A percentile compares a stretch with the other conserved stretches of the same genome.
phyloP scores from a whole-genome alignment of 495 filamentous ascomycete genomes.

The Aspergillus kassunensis region DNA sequence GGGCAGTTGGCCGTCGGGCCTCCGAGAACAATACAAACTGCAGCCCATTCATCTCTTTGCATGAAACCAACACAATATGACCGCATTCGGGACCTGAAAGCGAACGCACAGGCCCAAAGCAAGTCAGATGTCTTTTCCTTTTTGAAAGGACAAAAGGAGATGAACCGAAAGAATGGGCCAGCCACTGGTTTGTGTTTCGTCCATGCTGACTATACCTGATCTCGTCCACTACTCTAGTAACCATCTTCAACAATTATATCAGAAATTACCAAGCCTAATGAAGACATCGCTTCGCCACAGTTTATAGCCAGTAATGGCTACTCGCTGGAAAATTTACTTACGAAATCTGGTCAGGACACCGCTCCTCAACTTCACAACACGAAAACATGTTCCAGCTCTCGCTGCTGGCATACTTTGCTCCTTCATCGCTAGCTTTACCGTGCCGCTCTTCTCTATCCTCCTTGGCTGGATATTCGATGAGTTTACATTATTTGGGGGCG shows the following conservation, averaged over 20 bases:
- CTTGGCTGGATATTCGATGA: constrained; percentile 72
- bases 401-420: constrained; percentile 51
- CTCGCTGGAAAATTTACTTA: background rate
- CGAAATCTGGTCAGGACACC: constrained; percentile 39
- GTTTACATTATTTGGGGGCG: constrained; percentile 63
- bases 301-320: constrained; percentile 1
- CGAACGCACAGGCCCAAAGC: background rate
- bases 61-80: constrained; percentile 20
- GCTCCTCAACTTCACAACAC: constrained; percentile 71
- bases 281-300: background rate
- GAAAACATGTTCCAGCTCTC: constrained; percentile 54
- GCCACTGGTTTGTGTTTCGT: background rate
- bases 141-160: background rate
- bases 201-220: background rate
- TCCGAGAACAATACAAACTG: constrained; percentile 22
- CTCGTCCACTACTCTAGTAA: background rate
- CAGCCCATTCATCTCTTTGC: constrained; percentile 17
- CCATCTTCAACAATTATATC: background rate
- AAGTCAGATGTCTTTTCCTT: background rate
- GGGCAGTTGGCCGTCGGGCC: background rate
- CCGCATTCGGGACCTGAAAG: constrained; percentile 12
- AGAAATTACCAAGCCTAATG: background rate
- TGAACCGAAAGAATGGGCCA: background rate
- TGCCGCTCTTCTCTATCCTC: constrained; percentile 53
- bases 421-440: constrained; percentile 45